These are phyloP conservation scores for Coemansia sp. DNA, from an alignment of 192 early-diverging fungal species.

Conservation along the genomic window DNA sequence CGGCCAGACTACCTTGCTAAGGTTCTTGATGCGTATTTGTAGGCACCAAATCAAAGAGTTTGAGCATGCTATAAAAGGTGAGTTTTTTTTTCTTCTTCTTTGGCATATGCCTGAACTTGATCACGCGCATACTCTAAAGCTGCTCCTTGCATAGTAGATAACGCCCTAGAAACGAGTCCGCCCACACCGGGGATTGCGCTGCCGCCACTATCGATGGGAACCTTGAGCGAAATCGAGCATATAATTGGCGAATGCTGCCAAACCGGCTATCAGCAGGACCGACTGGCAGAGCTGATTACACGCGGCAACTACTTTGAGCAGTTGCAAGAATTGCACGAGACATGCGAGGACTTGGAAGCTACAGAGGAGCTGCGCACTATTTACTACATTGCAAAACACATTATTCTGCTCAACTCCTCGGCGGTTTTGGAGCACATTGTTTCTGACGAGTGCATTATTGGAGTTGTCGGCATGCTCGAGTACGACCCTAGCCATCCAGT, in stretches of 20 bases:
- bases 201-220: slow-evolving; percentile 68
- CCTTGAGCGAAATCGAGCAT: slow-evolving; percentile 70
- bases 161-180: slow-evolving; percentile 10
- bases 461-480: slow-evolving; percentile 82
- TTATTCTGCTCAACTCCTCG: slow-evolving; percentile 78
- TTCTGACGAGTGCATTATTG: slow-evolving; percentile 71
- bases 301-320: slow-evolving; percentile 67
- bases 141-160: slow-evolving; percentile 15
- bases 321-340: slow-evolving; percentile 66
- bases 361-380: slow-evolving; percentile 68
- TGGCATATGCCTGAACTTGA: not conserved
- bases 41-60: slow-evolving; percentile 51
- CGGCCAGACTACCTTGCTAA: not conserved
- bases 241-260: slow-evolving; percentile 59
- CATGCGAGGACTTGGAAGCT: slow-evolving; percentile 81
- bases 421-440: slow-evolving; percentile 71
- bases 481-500: slow-evolving; percentile 76
- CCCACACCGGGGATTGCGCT: slow-evolving; percentile 20
- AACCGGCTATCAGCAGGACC: slow-evolving; percentile 62
- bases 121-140: slow-evolving; percentile 7
- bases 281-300: slow-evolving; percentile 60
- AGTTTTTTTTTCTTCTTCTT: slow-evolving; percentile 10
- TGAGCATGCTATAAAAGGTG: slow-evolving; percentile 52
- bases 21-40: slow-evolving; percentile 12
- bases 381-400: slow-evolving; percentile 69